Percentiles rank a stretch among this genome's conserved stretches.
These are phyloP conservation scores for Aureobasidium subglaciale DNA, from an alignment of 2,329 filamentous ascomycete genomes.

Conservation along the genomic window DNA sequence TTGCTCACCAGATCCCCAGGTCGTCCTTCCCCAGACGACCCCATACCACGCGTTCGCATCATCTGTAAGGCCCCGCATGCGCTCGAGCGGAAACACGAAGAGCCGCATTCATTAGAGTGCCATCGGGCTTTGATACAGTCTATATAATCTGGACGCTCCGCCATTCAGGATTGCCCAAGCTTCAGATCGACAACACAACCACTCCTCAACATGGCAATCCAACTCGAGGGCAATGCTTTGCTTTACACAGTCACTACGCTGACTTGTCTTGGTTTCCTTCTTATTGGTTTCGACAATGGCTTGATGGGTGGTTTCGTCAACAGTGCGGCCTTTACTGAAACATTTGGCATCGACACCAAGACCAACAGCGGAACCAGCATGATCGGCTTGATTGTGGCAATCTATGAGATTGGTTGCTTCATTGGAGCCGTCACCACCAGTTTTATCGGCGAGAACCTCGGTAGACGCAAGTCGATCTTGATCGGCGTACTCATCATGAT, in stretches of 20 bases:
- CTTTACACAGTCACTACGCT: conserved; percentile 38
- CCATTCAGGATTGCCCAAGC: neutral
- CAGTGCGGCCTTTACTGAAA: conserved; percentile 34
- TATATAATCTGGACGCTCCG: neutral
- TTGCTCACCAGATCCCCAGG: neutral
- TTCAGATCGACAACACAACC: neutral
- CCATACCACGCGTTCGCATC: neutral
- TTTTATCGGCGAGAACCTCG: conserved; percentile 39
- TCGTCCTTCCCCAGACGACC: conserved; percentile 6
- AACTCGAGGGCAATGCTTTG: conserved; percentile 32
- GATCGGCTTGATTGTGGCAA: conserved; percentile 42
- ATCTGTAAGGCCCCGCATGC: neutral
- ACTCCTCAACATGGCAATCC: neutral
- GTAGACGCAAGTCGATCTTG: conserved; percentile 38
- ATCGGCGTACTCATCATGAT: conserved; percentile 40
- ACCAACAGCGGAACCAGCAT: conserved; percentile 29
- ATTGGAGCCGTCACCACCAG: conserved; percentile 34
- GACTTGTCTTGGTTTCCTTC: conserved; percentile 42
- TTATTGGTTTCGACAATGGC: conserved; percentile 34
- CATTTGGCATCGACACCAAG: conserved; percentile 35
- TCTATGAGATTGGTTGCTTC: conserved; percentile 41
- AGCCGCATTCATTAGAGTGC: neutral
- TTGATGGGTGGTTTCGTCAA: conserved; percentile 31
- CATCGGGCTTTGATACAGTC: conserved; percentile 3
- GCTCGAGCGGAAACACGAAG: neutral